Evolutionary conservation across 371 early-diverging fungal species (phyloP).

Genomic region (Mortierella polycephala): DNA sequence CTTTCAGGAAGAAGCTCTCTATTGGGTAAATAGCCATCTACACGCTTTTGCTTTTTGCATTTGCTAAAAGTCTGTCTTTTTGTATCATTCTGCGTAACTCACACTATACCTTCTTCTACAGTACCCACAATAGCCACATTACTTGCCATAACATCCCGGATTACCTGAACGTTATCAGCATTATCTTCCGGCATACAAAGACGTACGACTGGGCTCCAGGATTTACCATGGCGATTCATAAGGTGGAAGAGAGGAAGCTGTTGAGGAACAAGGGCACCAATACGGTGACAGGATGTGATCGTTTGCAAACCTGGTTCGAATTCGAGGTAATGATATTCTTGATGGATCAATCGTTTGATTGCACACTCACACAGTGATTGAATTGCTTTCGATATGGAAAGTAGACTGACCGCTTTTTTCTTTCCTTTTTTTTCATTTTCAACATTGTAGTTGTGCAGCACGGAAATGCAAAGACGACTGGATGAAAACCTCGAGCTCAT

Average conservation of each 20-base stretch:
- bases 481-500: slow-evolving; percentile 23
- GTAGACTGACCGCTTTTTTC: not conserved
- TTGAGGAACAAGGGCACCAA: slow-evolving; percentile 11
- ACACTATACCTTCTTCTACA: not conserved
- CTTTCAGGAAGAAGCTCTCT: slow-evolving; percentile 42
- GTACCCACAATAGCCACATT: slow-evolving; percentile 40
- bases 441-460: slow-evolving; percentile 17
- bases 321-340: slow-evolving; percentile 25
- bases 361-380: not conserved
- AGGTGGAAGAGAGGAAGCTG: slow-evolving; percentile 27
- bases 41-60: not conserved
- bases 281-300: slow-evolving; percentile 23
- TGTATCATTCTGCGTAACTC: not conserved
- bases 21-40: slow-evolving; percentile 16
- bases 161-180: slow-evolving; percentile 18
- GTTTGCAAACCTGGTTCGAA: slow-evolving; percentile 37
- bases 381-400: not conserved
- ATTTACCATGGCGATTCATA: slow-evolving; percentile 24
- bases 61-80: not conserved
- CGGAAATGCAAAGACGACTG: slow-evolving; percentile 4
- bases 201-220: slow-evolving; percentile 16
- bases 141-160: slow-evolving; percentile 29
- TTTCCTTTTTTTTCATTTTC: not conserved
- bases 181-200: slow-evolving; percentile 23
- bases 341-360: no score